Base-by-base conservation (phyloP, 2,329 filamentous ascomycete species). In the Thelonectria blattea region DNA sequence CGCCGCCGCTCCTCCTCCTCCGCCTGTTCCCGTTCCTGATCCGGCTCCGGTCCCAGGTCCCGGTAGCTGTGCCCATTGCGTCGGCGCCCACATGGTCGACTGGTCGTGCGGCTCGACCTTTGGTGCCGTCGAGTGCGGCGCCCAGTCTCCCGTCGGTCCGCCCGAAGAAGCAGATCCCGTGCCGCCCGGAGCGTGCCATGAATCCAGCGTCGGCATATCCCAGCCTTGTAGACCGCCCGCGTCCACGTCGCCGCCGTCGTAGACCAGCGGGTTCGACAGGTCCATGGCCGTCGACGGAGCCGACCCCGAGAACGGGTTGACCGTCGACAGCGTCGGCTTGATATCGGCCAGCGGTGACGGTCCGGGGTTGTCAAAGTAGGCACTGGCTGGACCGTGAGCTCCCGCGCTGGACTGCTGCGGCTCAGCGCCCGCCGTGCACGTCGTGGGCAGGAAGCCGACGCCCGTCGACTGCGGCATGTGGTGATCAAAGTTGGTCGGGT, bases 401-500 rank as follows among this genome's bases (percentile, higher is more conserved):
- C 65, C 58, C 55, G 65, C 48, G 41, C 60, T 56, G 12, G 64
- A 27, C 54, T 72, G 34, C 54, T 73, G 71, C 20, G 69, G 60
- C 58, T 72, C 68, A 60, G 68, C 67, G 17, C 69, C 62, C 11
- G 69, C 61, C 12, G 69, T 72, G 61, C 69, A 68, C 9, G 66
- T 62, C 6, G 71, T 60, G 7, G 75, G 67, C 54, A 78, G 54
- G 57, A 73, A 78, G 55, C 66, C 68, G 41, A 75, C 71, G 27
- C 69, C 69, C 30, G 68, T 68, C 22, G 65, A 62, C 47, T 70
- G 51, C 24, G 71, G 68, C 68, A 76, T 72, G 59, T 59, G 66
- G 50, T 74, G 70, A 51, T 83, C 80, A 68, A 83, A 84, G 60
- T 78, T 77, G 15, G 74, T 68, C 43, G 79, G 75, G 65, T 83